Evolutionary conservation across 2,329 filamentous ascomycete species (phyloP).

Genomic region (Ascochyta rabiei): DNA sequence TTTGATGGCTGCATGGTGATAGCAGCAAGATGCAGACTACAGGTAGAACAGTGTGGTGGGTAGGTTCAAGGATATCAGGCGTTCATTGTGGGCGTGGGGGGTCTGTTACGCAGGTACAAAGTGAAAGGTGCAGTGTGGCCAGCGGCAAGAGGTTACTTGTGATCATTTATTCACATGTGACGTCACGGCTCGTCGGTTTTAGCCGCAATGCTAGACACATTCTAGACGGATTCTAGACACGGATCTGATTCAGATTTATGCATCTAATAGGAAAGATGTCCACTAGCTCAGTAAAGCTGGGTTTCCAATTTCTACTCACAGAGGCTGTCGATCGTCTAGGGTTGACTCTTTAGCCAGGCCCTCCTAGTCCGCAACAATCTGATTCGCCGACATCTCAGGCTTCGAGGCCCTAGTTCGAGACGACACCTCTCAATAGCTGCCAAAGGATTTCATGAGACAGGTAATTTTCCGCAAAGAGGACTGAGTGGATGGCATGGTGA

Average conservation of each 20-base stretch:
- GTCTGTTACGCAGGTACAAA: conserved; percentile 9
- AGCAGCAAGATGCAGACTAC: not conserved
- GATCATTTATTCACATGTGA: conserved; percentile 9
- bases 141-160: conserved; percentile 4
- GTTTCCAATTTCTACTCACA: not conserved
- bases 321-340: conserved; percentile 4
- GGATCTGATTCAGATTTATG: not conserved
- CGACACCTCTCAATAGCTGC: not conserved
- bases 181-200: conserved; percentile 6
- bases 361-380: not conserved
- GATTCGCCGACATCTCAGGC: conserved; percentile 5
- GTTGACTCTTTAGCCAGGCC: not conserved
- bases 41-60: not conserved
- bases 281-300: not conserved
- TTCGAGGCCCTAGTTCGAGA: conserved; percentile 1
- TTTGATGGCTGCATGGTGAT: conserved; percentile 6
- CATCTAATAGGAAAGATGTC: conserved; percentile 1
- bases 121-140: not conserved
- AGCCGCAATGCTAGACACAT: conserved; percentile 1
- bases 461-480: not conserved
- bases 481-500: too few relatives aligned
- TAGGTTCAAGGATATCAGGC: not conserved
- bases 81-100: conserved; percentile 6
- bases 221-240: conserved; percentile 1
- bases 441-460: not conserved